phyloP scores from a whole-genome alignment of 306 rosid genomes.

The Cyclanthera cordifolia region DNA sequence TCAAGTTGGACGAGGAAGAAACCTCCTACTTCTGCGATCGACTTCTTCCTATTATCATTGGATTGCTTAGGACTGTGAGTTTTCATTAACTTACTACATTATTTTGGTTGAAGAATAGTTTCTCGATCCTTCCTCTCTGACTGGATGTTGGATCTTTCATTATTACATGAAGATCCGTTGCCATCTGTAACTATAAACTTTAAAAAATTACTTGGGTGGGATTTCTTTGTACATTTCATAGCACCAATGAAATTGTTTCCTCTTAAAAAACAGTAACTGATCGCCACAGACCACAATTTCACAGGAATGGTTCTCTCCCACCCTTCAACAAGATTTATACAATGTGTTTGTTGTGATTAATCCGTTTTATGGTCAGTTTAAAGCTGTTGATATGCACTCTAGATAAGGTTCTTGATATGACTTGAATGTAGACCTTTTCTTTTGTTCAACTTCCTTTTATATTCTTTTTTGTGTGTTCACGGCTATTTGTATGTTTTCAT shows the following conservation, averaged over 20 bases:
- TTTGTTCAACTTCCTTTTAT: no score
- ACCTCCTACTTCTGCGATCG: conserved; percentile 51
- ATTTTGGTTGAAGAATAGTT: conserved; percentile 1
- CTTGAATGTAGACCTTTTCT: neutral
- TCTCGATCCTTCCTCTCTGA: neutral
- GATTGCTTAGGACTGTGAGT: conserved; percentile 98
- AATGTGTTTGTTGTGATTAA: neutral
- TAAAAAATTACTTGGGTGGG: neutral
- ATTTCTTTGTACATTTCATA: neutral
- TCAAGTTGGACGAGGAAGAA: conserved; percentile 75
- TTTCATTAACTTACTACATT: neutral
- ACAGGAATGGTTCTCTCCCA: neutral
- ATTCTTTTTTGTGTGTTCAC: no score
- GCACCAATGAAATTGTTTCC: neutral
- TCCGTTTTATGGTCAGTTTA: neutral
- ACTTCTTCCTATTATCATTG: conserved; percentile 85
- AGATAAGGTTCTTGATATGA: neutral
- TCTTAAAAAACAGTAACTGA: neutral
- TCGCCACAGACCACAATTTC: neutral
- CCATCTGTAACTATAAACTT: neutral
- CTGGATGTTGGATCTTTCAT: neutral
- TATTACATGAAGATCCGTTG: neutral
- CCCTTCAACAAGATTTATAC: neutral
- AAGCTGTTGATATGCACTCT: neutral
- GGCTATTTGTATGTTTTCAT: no score